Evolutionary conservation across 106 monocot genomes (phyloP), one percentile per base, ranked within the genome.

Genomic region (Phalaenopsis equestris): DNA sequence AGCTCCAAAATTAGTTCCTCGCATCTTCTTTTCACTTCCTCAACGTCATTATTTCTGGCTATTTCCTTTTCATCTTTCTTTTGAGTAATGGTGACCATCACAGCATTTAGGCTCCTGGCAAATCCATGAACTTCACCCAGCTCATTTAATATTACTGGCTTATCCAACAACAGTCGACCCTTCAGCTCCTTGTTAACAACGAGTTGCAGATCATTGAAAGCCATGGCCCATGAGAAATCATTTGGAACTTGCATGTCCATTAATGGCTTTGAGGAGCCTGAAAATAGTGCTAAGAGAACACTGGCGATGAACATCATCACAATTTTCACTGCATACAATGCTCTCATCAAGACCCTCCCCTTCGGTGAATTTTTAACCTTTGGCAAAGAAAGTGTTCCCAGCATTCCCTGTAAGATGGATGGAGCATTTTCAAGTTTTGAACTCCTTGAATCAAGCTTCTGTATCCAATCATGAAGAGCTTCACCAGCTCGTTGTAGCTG

Each of bases 311-410:
- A 89, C 41, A 94, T 61, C 1, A 84, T 97, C 61, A 81, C 68
- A 5, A 81, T 85, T 83, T 92, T 92, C 6, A 97, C 84, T 41
- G 87, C 96, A 78, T 93, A 86, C 47, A 97, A 81, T 5, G 90
- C 96, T 56, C 81, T 80, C 82, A 86, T 86, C 19, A 97, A 80
- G 8, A 90, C 89, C 57, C 85, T 91, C 39, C 90, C 94, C 82
- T 97, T 94, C 10, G 85, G 79, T 0, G 92, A 90, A 43, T 85
- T 84, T 75, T 86, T 94, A 61, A 76, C 84, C 76, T 97, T 92
- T 55, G 84, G 30, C 18, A 80, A 56, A 77, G 45, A 55, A 57
- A 93, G 83, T 58, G 87, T 86, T 30, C 48, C 73, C 8, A 79
- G 61, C 72, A 97, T 86, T 5, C 43, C 73, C 70, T 80, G 80